A percentile compares a stretch with the other conserved stretches of the same genome.
phyloP scores from a whole-genome alignment of 2,329 filamentous ascomycete genomes.

The Kalaharituber pfeilii region DNA sequence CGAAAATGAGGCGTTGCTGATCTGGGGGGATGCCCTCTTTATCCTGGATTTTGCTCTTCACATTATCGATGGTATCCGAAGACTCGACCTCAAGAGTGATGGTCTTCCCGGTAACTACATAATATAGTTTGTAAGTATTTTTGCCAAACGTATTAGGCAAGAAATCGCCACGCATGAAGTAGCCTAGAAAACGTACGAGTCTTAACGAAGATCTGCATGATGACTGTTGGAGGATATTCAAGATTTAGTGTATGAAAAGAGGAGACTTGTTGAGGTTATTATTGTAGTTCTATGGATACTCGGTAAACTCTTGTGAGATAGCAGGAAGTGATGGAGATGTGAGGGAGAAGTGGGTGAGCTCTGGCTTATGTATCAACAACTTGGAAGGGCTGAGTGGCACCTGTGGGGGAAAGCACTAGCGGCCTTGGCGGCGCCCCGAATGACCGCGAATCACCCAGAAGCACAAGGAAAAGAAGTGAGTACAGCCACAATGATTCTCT shows the following conservation, averaged over 20 bases:
- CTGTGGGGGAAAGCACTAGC: neutral
- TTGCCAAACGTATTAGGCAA: too few species aligned
- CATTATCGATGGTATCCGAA: constrained; percentile 85
- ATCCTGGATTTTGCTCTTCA: constrained; percentile 93
- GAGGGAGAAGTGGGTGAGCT: neutral
- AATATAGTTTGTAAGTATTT: too few species aligned
- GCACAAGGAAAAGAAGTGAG: too few species aligned
- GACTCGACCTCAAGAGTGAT: constrained; percentile 32
- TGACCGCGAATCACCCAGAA: neutral
- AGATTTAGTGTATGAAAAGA: constrained; percentile 7
- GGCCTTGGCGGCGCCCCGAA: neutral
- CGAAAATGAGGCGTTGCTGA: constrained; percentile 90
- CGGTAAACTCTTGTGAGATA: neutral
- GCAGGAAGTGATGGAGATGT: neutral
- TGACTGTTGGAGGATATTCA: neutral
- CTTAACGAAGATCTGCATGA: constrained; percentile 25
- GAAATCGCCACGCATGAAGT: too few species aligned
- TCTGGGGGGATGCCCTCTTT: constrained; percentile 95
- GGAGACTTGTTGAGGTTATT: constrained; percentile 4
- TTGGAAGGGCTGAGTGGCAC: neutral
- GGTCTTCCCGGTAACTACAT: constrained; percentile 42
- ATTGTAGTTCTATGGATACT: constrained; percentile 8
- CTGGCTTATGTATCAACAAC: neutral
- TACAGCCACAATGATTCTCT: too few species aligned
- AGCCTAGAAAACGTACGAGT: constrained; percentile 23